A percentile compares a stretch with the other conserved stretches of the same genome.
Evolutionary conservation across 805 yeast species (phyloP).

Genomic region (Saccharomycopsis schoenii): DNA sequence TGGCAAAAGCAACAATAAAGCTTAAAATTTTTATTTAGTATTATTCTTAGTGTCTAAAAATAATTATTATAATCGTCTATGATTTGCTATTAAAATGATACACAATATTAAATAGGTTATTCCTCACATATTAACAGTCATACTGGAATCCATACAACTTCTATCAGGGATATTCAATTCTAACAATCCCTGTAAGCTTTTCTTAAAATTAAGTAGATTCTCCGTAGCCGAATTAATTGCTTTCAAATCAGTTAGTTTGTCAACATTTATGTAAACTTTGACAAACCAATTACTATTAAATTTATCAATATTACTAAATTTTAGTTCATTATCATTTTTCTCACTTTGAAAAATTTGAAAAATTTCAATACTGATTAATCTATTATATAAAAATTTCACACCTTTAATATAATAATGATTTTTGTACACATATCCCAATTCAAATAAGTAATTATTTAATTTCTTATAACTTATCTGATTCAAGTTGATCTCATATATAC

Average conservation of each 20-base stretch:
- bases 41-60: too few relatives aligned
- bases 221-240: conserved; percentile 55
- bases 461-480: conserved; percentile 23
- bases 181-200: conserved; percentile 56
- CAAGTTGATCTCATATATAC: conserved; percentile 46
- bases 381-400: conserved; percentile 46
- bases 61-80: too few relatives aligned
- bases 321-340: conserved; percentile 24
- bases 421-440: conserved; percentile 61
- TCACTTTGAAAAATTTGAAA: conserved; percentile 30
- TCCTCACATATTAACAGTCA: background rate
- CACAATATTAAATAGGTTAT: background rate
- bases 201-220: conserved; percentile 52
- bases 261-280: conserved; percentile 61
- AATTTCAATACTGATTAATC: conserved; percentile 51
- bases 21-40: too few relatives aligned
- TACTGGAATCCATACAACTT: conserved; percentile 68
- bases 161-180: conserved; percentile 69
- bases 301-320: conserved; percentile 18
- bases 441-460: conserved; percentile 36
- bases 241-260: conserved; percentile 66
- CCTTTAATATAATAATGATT: conserved; percentile 57
- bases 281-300: conserved; percentile 33
- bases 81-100: too few relatives aligned
- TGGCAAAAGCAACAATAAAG: too few relatives aligned